Evolutionary conservation across 2,329 filamentous ascomycete genomes (phyloP), one percentile per base, ranked within the genome.

Genomic region (Penicillium palitans): DNA sequence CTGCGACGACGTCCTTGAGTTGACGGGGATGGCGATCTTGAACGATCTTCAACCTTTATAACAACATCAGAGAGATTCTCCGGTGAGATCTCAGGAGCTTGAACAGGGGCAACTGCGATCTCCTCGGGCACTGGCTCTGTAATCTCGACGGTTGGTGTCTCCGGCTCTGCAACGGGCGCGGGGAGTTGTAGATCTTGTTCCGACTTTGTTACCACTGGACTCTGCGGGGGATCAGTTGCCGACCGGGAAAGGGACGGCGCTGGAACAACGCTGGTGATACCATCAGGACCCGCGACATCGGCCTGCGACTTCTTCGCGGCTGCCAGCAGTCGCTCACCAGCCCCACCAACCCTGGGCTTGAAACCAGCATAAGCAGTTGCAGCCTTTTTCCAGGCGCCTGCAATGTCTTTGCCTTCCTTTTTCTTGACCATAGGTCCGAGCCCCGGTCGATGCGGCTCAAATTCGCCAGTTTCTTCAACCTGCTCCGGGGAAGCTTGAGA

Each of bases 381-480:
- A 25, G 91, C 91, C 74, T 91, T 96, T 76, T 90, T 90, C 61
- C 97, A 85, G 6, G 85, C 83, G 37, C 85, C 88, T 21, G 90
- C 90, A 67, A 95, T 81, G 57, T 95, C 74, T n/a, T 81, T 83
- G 61, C 84, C 87, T 1, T 87, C 88, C 70, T 90, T 91, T 62
- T 88, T 86, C 75, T 91, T 93, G 68, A 97, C 89, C 93, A 96
- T 96, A 2, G 92, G 91, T 0, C 91, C 91, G 7, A 96, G 82
- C 1, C 91, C 92, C 19, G 91, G 91, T n/a, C 90, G 81, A 64
- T 82, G 79, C 31, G 76, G 73, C 45, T 83, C 81, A 29, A 75
- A 73, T 46, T 83, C 81, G 29, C 83, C 83, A 74, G 67, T 78
- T 74, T 75, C 81, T 81, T 72, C 75, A 12, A 75, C 60, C 15